A percentile compares a stretch with the other conserved stretches of the same genome.
These are phyloP conservation scores for Pilasporangium apinafurcum DNA, from an alignment of 352 stramenopile species.

Conservation along the genomic window DNA sequence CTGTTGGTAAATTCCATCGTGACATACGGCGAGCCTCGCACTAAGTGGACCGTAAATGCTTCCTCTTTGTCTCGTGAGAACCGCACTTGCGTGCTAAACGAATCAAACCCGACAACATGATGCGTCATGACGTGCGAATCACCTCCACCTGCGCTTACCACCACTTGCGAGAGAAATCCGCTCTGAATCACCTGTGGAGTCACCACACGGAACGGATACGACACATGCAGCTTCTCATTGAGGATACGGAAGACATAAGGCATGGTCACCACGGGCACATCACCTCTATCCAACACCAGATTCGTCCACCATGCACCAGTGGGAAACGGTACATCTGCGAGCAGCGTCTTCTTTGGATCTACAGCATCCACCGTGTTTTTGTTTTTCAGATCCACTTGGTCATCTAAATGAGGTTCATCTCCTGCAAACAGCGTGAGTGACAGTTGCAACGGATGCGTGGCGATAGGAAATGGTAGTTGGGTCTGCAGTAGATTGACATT, in stretches of 20 bases:
- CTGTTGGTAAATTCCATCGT: constrained; percentile 58
- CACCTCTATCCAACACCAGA: constrained; percentile 59
- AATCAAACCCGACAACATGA: constrained; percentile 64
- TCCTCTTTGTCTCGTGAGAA: constrained; percentile 33
- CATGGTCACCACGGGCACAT: constrained; percentile 50
- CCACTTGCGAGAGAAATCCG: constrained; percentile 66
- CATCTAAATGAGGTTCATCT: no score
- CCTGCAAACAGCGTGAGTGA: constrained; percentile 38
- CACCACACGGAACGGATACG: constrained; percentile 79
- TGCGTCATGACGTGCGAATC: constrained; percentile 17
- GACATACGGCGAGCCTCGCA: constrained; percentile 76
- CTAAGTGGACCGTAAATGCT: constrained; percentile 51
- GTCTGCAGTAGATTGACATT: background rate
- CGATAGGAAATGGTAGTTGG: constrained; percentile 44
- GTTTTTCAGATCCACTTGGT: no score
- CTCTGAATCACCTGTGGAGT: constrained; percentile 45
- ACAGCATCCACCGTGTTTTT: background rate
- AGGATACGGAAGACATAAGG: constrained; percentile 61
- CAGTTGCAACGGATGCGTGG: constrained; percentile 44
- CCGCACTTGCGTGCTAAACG: constrained; percentile 54
- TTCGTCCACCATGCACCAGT: constrained; percentile 83
- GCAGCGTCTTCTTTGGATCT: constrained; percentile 8
- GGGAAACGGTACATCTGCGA: constrained; percentile 61
- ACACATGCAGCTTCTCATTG: constrained; percentile 54
- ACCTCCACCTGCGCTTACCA: constrained; percentile 22